Conservation (phyloP, 1,284 basidiomycete species). For the Mrakiaceae sp. region DNA sequence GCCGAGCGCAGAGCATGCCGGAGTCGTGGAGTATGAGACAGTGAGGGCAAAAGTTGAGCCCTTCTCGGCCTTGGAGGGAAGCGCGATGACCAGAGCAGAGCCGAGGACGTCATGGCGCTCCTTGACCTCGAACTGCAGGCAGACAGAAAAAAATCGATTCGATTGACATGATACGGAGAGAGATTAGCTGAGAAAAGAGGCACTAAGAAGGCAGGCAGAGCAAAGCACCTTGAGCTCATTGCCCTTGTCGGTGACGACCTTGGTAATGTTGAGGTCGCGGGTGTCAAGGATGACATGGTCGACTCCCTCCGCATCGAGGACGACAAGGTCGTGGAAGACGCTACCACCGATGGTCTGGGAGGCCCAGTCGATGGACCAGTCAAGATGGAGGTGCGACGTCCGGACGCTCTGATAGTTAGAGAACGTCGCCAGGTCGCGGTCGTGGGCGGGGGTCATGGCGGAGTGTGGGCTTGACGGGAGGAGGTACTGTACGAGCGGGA, state of each 20-base stretch:
- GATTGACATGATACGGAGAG: neutral
- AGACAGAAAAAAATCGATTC: neutral
- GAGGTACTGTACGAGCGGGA: too few relatives aligned
- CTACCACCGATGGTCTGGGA: slow-evolving; percentile 56
- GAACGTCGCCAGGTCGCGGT: slow-evolving; percentile 57
- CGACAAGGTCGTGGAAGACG: slow-evolving; percentile 43
- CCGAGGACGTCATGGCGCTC: slow-evolving; percentile 30
- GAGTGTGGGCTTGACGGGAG: too few relatives aligned
- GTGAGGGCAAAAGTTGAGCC: slow-evolving; percentile 47
- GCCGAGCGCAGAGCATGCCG: slow-evolving; percentile 73
- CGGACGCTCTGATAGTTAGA: slow-evolving; percentile 63
- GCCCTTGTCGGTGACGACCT: slow-evolving; percentile 45
- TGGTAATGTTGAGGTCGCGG: slow-evolving; percentile 53
- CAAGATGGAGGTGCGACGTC: slow-evolving; percentile 58
- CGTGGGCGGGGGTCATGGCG: neutral
- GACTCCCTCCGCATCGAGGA: slow-evolving; percentile 49
- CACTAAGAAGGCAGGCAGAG: slow-evolving; percentile 39
- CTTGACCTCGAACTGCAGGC: slow-evolving; percentile 6
- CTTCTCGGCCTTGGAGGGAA: slow-evolving; percentile 38
- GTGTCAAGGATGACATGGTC: slow-evolving; percentile 69
- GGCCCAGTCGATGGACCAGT: slow-evolving; percentile 75
- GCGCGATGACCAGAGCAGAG: slow-evolving; percentile 47
- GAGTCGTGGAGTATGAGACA: slow-evolving; percentile 62
- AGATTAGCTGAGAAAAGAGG: slow-evolving; percentile 20
- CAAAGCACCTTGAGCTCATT: slow-evolving; percentile 42